Percentiles rank a stretch among this genome's conserved stretches.
These are phyloP conservation scores for Flaveria brownii DNA, from an alignment of 129 eudicot genomes.

Conservation along the genomic window DNA sequence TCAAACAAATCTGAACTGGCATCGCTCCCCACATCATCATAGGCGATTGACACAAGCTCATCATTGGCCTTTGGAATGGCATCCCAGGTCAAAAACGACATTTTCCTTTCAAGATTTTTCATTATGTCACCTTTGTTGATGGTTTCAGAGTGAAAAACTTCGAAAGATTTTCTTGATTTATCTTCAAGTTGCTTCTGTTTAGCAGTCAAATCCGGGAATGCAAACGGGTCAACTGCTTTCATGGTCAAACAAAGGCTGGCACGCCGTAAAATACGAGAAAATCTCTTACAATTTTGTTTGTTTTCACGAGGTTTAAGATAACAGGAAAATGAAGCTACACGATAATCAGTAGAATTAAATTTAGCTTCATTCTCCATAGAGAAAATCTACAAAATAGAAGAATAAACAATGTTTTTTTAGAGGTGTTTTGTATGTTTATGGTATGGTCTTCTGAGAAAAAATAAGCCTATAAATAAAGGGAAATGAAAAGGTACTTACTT, in stretches of 20 bases:
- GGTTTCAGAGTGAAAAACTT: conserved; percentile 42
- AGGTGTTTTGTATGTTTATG: conserved; percentile 19
- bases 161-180: conserved; percentile 46
- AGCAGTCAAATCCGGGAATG: conserved; percentile 33
- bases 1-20: conserved; percentile 78
- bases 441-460: conserved; percentile 12
- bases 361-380: conserved; percentile 31
- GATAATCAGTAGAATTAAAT: conserved; percentile 28
- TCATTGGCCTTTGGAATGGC: conserved; percentile 55
- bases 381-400: neutral
- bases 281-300: conserved; percentile 22
- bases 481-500: conserved; percentile 4
- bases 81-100: conserved; percentile 61
- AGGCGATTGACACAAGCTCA: neutral
- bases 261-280: conserved; percentile 36
- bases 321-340: conserved; percentile 62
- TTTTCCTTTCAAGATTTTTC: conserved; percentile 51
- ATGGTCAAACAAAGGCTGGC: conserved; percentile 45
- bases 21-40: conserved; percentile 70
- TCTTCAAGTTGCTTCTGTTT: conserved; percentile 29
- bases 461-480: conserved; percentile 28
- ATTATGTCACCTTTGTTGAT: conserved; percentile 45
- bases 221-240: conserved; percentile 46
- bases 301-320: conserved; percentile 47
- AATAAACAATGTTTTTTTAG: neutral